Base-by-base conservation (phyloP, 352 stramenopile species). In the Blastocystis sp. region DNA sequence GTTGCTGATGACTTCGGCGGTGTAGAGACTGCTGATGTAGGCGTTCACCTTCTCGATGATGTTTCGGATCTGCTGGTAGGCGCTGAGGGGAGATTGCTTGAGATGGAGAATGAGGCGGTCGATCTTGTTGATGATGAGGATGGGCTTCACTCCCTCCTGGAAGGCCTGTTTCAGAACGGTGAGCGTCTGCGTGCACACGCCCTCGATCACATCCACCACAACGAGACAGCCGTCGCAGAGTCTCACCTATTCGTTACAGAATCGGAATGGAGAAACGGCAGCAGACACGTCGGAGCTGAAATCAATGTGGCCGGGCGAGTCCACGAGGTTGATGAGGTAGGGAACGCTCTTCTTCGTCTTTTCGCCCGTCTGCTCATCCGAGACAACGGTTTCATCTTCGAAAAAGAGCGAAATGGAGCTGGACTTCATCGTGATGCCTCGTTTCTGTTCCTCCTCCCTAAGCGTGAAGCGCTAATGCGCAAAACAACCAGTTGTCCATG, bases 91-190 rank as follows among this genome's bases (percentile, higher is more conserved):
- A 54, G 93, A 95, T 62, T 98, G 93, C 77, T 96, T 94, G 40
- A 98, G 90, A 90, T 98, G 94, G 19, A 94, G 94, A 90, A 96
- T 95, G 42, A 98, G 91, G 11, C 96, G 93, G 91, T 98, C 96
- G 80, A 98, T 93, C 90, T 98, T 98, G 90, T 98, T 98, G 87
- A 98, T 93, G 21, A 98, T 94, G 38, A 98, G 92, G 87, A 96
- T 95, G 6, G 95, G 94, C 2, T 95, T 93, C 71, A 98, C 94
- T 61, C 95, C 93, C 90, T 98, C 95, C 45, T 94, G 90, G 91
- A 95, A 96, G 43, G 95, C 95, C 91, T 98, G 94, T 34, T 95
- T 92, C 52, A 98, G 92, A 1, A 98, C 94, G 2, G 94, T 94
- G 89, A 97, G 93, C 4, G 95, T 98, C 89, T 98, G 94, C 1